A percentile compares a stretch with the other conserved stretches of the same genome.
phyloP scores from a whole-genome alignment of 2,329 filamentous ascomycete genomes.

The Xylaria sp. region DNA sequence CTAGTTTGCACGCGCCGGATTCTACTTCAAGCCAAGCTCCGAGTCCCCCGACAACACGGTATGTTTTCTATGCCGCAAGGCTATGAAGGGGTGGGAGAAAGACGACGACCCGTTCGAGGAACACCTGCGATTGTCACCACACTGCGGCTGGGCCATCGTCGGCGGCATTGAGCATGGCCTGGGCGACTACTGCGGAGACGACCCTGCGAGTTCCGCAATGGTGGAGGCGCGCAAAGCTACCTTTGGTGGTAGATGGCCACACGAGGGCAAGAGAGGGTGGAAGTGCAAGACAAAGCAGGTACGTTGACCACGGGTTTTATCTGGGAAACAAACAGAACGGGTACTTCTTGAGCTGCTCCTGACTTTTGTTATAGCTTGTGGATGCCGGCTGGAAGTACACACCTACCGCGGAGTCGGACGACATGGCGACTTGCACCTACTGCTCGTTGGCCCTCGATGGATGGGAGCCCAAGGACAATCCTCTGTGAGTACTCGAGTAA shows the following conservation, averaged over 20 bases:
- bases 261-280: constrained; percentile 84
- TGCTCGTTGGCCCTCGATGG: constrained; percentile 86
- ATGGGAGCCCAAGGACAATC: constrained; percentile 91
- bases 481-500: constrained; percentile 54
- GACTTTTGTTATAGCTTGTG: constrained; percentile 58
- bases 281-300: constrained; percentile 86
- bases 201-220: constrained; percentile 69
- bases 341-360: not conserved
- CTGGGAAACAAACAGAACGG: not conserved
- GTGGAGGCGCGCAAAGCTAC: constrained; percentile 73
- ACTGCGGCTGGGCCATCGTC: constrained; percentile 83
- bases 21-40: constrained; percentile 75
- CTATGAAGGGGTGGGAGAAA: constrained; percentile 87
- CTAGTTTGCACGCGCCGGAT: constrained; percentile 84
- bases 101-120: constrained; percentile 78
- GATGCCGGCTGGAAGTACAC: constrained; percentile 94
- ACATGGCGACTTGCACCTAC: constrained; percentile 87
- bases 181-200: constrained; percentile 59
- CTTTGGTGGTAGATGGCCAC: constrained; percentile 80
- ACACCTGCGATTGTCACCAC: constrained; percentile 74
- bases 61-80: constrained; percentile 81
- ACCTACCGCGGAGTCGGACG: constrained; percentile 73
- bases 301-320: constrained; percentile 23
- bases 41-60: constrained; percentile 79
- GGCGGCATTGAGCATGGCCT: constrained; percentile 56